phyloP scores from a whole-genome alignment of 176 grass and related monocot genomes.

The Poa annua region DNA sequence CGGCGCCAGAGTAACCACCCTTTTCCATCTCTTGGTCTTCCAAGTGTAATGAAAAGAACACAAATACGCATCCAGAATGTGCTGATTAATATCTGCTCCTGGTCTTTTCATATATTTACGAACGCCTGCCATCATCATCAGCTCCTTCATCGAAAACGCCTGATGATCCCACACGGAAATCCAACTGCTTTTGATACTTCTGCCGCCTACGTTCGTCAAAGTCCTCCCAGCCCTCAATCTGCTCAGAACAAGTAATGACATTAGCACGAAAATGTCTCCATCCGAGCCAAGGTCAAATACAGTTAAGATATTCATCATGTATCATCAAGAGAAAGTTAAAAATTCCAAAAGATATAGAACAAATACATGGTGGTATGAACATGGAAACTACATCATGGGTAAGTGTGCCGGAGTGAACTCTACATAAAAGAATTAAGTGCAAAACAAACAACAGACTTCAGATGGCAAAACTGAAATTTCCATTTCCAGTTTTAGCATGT shows the following conservation, averaged over 20 bases:
- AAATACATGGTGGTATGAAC: neutral
- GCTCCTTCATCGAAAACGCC: slow-evolving; percentile 94
- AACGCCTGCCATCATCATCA: slow-evolving; percentile 65
- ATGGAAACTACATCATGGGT: neutral
- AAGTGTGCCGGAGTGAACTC: neutral
- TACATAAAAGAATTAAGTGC: neutral
- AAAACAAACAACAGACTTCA: neutral
- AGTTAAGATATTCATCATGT: neutral
- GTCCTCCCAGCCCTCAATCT: slow-evolving; percentile 93
- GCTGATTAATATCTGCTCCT: neutral
- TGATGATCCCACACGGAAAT: slow-evolving; percentile 92
- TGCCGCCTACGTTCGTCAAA: slow-evolving; percentile 75
- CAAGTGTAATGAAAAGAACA: neutral
- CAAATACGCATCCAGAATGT: neutral
- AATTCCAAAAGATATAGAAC: neutral
- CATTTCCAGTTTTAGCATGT: neutral
- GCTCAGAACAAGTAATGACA: neutral
- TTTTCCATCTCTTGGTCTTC: neutral
- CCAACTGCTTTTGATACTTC: slow-evolving; percentile 96
- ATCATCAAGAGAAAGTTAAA: neutral
- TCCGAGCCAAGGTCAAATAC: neutral
- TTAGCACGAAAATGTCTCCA: slow-evolving; percentile 20
- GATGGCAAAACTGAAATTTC: neutral
- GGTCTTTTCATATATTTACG: slow-evolving; percentile 29
- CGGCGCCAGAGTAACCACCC: neutral